Evolutionary conservation across 108 stramenopile genomes (phyloP), one percentile per base, ranked within the genome.

Genomic region (Discostella pseudostelligera): DNA sequence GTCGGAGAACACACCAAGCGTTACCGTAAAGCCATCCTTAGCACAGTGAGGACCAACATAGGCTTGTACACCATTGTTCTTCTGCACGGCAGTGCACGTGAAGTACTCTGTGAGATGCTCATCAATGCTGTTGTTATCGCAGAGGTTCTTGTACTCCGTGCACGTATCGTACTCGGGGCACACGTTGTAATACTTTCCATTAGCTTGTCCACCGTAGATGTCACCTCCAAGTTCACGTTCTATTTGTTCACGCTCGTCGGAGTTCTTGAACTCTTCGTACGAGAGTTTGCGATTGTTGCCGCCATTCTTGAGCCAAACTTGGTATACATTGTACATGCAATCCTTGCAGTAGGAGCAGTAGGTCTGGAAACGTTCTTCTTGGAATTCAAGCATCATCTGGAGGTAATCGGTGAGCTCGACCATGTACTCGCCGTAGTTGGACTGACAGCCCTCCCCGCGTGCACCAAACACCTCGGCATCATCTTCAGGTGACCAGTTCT

Each of bases 1-100:
- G 56, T 93, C 92, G 36, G 73, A 55, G 61, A 73, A 93, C 4
- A 90, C 84, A 17, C 85, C 88, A 24, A 93, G 63, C 0, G 71
- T 70, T 39, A 93, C 75, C 43, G 79, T 81, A 45, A 61, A 62
- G 44, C 76, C 78, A 49, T 89, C 86, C 13, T 59, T 66, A 22
- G 67, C 61, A 62, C 92, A 93, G 45, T 86, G 83, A n/a, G 90
- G 87, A 24, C 84, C 86, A 48, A 89, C 59, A 68, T 84, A 88
- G 54, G 62, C 79, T 16, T 63, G 65, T 4, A 51, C 49, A 24
- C 81, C 86, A 46, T 83, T 56, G 28, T 80, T 65, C 21, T 77
- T 73, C 64, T 83, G 26, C n/a, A 74, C 71, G 39, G 73, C 43
- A 17, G 67, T 61, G 29, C 77, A 78, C 2, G 73, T 50, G 13